These are phyloP conservation scores for Dothiorella sarmentorum DNA, from an alignment of 2,329 filamentous ascomycete species.

Conservation along the genomic window DNA sequence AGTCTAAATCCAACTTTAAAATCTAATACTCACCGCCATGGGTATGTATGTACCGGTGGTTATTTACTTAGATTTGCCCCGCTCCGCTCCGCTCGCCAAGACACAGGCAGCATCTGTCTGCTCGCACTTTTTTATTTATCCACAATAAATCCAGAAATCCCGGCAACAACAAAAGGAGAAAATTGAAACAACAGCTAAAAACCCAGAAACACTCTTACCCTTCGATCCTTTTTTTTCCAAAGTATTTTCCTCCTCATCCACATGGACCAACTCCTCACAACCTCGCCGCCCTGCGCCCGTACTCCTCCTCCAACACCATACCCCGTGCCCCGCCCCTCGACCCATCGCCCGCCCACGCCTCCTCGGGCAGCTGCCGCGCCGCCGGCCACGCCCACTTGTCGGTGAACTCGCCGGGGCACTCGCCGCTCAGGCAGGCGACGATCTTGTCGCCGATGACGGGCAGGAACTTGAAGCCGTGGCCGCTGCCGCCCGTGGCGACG, in stretches of 20 bases:
- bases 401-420: slow-evolving; percentile 45
- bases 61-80: too few species aligned
- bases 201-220: too few species aligned
- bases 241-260: neutral
- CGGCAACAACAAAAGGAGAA: too few species aligned
- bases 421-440: slow-evolving; percentile 49
- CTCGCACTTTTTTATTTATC: too few species aligned
- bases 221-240: neutral
- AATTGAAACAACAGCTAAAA: neutral
- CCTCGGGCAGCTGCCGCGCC: slow-evolving; percentile 35
- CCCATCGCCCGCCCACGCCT: slow-evolving; percentile 37
- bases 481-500: slow-evolving; percentile 59
- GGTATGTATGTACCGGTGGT: too few species aligned
- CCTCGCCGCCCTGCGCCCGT: slow-evolving; percentile 33
- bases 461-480: slow-evolving; percentile 62
- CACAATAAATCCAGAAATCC: too few species aligned
- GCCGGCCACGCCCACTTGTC: slow-evolving; percentile 59
- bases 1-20: too few species aligned
- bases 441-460: slow-evolving; percentile 57
- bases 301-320: slow-evolving; percentile 40
- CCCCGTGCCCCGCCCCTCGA: slow-evolving; percentile 37
- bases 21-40: too few species aligned
- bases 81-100: slow-evolving; percentile 11
- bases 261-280: neutral
- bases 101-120: too few species aligned